Evolutionary conservation across 495 filamentous ascomycete genomes (phyloP).

Genomic region (Delitschia confertaspora): DNA sequence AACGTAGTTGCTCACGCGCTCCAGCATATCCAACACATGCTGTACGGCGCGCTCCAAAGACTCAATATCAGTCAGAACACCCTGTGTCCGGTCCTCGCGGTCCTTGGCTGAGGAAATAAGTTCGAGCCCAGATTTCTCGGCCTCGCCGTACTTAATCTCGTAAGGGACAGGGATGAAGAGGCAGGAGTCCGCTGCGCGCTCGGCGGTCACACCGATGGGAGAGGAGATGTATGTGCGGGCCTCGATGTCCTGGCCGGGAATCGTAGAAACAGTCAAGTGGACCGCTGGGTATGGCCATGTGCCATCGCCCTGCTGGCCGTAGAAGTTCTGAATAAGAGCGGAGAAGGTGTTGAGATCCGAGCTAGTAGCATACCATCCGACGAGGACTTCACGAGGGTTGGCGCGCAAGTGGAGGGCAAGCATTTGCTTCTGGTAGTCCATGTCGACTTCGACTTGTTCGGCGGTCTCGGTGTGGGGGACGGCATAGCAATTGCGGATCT

Average conservation of each 20-base stretch:
- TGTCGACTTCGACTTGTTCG: conserved; percentile 98
- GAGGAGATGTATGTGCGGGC: conserved; percentile 87
- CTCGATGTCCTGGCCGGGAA: conserved; percentile 72
- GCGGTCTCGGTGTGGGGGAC: conserved; percentile 96
- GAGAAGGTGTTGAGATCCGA: conserved; percentile 94
- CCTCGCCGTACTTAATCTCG: conserved; percentile 81
- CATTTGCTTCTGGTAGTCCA: conserved; percentile 99
- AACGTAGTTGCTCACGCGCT: conserved; percentile 83
- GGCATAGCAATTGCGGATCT: conserved; percentile 90
- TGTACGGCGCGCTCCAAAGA: conserved; percentile 73
- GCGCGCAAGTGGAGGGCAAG: conserved; percentile 85
- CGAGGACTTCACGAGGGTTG: conserved; percentile 83
- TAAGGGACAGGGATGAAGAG: conserved; percentile 94
- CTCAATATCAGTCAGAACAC: conserved; percentile 77
- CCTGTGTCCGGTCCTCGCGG: conserved; percentile 58
- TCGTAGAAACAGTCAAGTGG: conserved; percentile 87
- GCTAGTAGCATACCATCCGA: conserved; percentile 97
- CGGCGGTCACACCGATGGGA: conserved; percentile 87
- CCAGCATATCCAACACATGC: conserved; percentile 75
- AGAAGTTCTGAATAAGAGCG: conserved; percentile 99
- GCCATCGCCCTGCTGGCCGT: conserved; percentile 89
- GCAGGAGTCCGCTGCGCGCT: conserved; percentile 88
- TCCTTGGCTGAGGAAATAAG: conserved; percentile 74
- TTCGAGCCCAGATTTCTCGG: conserved; percentile 87
- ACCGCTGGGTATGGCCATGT: conserved; percentile 95